Conservation (phyloP, 257 asterid species). For the Lavandula angustifolia region DNA sequence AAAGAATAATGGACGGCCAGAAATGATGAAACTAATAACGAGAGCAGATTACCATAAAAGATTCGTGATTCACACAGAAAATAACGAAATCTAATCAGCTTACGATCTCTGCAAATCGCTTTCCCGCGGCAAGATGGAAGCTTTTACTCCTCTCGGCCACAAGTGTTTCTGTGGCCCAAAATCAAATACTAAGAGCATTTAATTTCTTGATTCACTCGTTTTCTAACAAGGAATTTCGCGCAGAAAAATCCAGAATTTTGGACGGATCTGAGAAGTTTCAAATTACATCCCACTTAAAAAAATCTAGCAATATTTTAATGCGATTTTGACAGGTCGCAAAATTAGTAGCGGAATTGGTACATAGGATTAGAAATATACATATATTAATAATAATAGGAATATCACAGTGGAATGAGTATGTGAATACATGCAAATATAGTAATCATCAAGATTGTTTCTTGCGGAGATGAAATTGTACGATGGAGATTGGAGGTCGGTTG, state of each 20-base stretch:
- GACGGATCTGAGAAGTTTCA: slow-evolving; percentile 6
- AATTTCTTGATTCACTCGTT: neutral
- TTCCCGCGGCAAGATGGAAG: slow-evolving; percentile 38
- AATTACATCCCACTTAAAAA: slow-evolving; percentile 18
- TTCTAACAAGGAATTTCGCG: neutral
- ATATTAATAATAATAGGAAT: neutral
- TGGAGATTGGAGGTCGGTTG: slow-evolving; percentile 24
- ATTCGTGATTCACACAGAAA: neutral
- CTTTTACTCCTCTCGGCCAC: slow-evolving; percentile 34
- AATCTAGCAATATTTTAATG: slow-evolving; percentile 19
- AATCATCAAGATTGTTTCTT: neutral
- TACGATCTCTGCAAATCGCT: slow-evolving; percentile 41
- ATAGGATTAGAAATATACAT: neutral
- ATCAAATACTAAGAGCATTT: slow-evolving; percentile 31
- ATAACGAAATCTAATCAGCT: slow-evolving; percentile 20
- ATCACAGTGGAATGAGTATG: neutral
- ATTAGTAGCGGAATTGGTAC: neutral
- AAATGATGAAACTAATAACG: slow-evolving; percentile 1
- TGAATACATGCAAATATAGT: slow-evolving; percentile 1
- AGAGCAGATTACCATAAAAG: slow-evolving; percentile 37
- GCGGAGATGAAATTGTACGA: slow-evolving; percentile 10
- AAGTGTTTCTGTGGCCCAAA: slow-evolving; percentile 51
- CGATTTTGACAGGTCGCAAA: neutral
- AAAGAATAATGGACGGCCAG: neutral
- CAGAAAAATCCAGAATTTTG: slow-evolving; percentile 20